Base-by-base conservation (phyloP, 306 rosid species). In the Astragalus membranaceus region DNA sequence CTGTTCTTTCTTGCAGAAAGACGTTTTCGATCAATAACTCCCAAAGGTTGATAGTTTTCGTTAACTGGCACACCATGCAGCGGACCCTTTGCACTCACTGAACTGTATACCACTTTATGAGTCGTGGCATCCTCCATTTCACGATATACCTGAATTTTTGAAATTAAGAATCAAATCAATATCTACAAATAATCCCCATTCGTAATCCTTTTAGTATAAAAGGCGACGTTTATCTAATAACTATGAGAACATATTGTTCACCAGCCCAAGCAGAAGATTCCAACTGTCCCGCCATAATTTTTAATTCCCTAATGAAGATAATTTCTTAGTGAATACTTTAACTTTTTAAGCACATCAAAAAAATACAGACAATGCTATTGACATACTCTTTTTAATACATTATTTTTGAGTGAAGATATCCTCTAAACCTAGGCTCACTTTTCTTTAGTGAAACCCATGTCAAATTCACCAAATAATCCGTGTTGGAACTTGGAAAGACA, bases 1-100 rank as follows among this genome's bases (percentile, higher is more conserved):
- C 79, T 88, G 78, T 81, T 94, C 81, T 82, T 88, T 87, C 98
- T 85, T 43, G 98, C 97, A 75, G 79, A 37, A 60, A 90, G 92
- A 50, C 97, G 97, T 65, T 86, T 94, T 61, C 86, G 84, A 67
- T 90, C 96, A 67, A 88, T 87, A 74, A 72, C 85, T 77, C 96
- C 98, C 79, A 94, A 67, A 69, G 98, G 74, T 79, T 85, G 95
- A 79, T 94, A 89, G 32, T 75, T 87, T 54, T 83, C 88, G 71
- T 82, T 94, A 75, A 94, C 98, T 7, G 90, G 88, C 63, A 80
- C 79, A 71, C 88, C 84, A 48, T 90, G 89, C 76, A 88, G 80
- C 54, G 96, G 96, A 64, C 88, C 95, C 74, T 69, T 67, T 51
- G 11, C 61, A 1, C 78, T 76, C 77, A 86, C 74, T 70, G 98